A percentile compares a stretch with the other conserved stretches of the same genome.
phyloP scores from a whole-genome alignment of 257 asterid species.

The Sherardia arvensis region DNA sequence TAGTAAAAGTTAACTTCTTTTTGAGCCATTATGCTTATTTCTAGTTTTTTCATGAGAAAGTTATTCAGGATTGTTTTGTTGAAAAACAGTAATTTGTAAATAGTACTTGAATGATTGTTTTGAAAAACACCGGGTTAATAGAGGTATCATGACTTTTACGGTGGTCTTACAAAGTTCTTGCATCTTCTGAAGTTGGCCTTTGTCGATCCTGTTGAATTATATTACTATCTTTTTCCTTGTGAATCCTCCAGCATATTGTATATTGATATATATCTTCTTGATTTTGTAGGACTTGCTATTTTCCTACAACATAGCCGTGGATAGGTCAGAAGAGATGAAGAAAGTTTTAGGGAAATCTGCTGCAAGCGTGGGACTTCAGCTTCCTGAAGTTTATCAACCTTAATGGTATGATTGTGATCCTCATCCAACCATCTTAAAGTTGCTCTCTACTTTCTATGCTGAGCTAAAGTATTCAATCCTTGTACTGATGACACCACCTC shows the following conservation, averaged over 20 bases:
- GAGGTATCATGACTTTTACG: background rate
- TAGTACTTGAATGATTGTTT: no score
- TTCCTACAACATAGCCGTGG: constrained; percentile 86
- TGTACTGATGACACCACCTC: background rate
- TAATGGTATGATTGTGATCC: constrained; percentile 16
- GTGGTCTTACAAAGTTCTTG: no score
- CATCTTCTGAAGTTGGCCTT: background rate
- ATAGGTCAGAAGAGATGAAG: constrained; percentile 74
- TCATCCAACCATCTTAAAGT: background rate
- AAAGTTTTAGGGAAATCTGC: constrained; percentile 70
- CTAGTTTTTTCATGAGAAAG: no score
- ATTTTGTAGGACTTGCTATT: constrained; percentile 54
- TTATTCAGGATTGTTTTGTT: no score
- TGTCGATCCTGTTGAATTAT: background rate
- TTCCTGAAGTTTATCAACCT: constrained; percentile 64
- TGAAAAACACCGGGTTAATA: no score
- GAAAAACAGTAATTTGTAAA: no score
- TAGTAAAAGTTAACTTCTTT: background rate
- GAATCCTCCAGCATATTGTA: background rate
- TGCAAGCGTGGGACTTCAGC: constrained; percentile 87
- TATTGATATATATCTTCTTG: background rate
- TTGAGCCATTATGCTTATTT: no score
- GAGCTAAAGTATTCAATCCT: background rate
- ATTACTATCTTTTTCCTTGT: no score
- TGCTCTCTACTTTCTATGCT: background rate